These are phyloP conservation scores for Lignosus rhinocerotis DNA, from an alignment of 1,284 basidiomycete species.

Conservation along the genomic window DNA sequence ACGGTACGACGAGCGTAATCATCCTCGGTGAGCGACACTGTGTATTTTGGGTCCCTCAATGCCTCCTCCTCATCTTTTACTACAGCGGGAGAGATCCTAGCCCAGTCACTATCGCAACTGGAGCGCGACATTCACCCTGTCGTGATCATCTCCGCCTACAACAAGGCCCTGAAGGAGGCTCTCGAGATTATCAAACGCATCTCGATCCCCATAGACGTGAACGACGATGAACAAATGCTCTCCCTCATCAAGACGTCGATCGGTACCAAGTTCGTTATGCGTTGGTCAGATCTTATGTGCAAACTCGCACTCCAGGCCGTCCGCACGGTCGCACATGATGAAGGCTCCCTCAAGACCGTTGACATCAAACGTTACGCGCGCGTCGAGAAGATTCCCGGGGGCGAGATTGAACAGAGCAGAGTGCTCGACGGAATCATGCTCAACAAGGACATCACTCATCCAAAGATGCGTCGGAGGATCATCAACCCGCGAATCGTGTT, in stretches of 20 bases:
- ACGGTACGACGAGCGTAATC: slow-evolving; percentile 97
- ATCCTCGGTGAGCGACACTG: slow-evolving; percentile 73
- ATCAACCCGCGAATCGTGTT: slow-evolving; percentile 88
- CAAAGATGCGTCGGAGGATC: slow-evolving; percentile 93
- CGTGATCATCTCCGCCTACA: slow-evolving; percentile 98
- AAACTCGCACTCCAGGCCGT: slow-evolving; percentile 91
- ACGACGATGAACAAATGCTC: slow-evolving; percentile 91
- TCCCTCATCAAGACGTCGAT: slow-evolving; percentile 98
- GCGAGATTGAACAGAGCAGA: slow-evolving; percentile 91
- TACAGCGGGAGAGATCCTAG: slow-evolving; percentile 96
- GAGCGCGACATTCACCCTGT: slow-evolving; percentile 98
- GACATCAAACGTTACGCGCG: slow-evolving; percentile 98
- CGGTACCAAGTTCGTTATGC: slow-evolving; percentile 97
- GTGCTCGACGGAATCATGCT: slow-evolving; percentile 94
- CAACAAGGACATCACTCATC: slow-evolving; percentile 99
- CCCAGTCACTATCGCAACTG: slow-evolving; percentile 88
- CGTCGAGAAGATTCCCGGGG: slow-evolving; percentile 96
- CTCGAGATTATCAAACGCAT: slow-evolving; percentile 87
- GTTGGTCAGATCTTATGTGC: slow-evolving; percentile 99
- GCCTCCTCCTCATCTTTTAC: background rate
- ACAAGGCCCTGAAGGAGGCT: slow-evolving; percentile 91
- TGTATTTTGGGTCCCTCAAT: background rate
- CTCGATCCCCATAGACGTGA: slow-evolving; percentile 88
- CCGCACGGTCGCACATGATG: slow-evolving; percentile 75
- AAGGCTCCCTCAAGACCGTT: slow-evolving; percentile 77